Conservation (phyloP, 108 stramenopile genomes). For the Aurantiochytrium sp. region DNA sequence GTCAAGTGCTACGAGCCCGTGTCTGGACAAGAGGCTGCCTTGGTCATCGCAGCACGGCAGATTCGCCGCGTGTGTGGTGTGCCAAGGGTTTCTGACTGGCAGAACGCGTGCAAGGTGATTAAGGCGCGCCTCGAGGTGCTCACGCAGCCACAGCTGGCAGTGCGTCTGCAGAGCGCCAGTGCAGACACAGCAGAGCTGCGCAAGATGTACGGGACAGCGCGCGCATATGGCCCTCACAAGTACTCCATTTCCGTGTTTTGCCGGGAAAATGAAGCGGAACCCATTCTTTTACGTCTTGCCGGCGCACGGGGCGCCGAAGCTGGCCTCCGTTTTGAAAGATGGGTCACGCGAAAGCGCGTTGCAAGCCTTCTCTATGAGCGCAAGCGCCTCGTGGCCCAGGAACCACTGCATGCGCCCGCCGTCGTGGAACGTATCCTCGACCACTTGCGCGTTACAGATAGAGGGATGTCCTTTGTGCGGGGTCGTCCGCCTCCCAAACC, state of each 20-base stretch:
- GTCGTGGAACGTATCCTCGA: neutral
- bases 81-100: neutral
- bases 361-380: neutral
- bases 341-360: neutral
- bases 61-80: neutral
- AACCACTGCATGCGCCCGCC: neutral
- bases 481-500: neutral
- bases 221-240: neutral
- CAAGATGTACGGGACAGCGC: neutral
- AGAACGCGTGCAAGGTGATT: neutral
- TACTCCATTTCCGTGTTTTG: neutral
- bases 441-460: neutral
- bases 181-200: neutral
- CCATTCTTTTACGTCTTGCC: neutral
- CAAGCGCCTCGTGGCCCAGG: neutral
- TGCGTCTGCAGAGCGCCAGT: neutral
- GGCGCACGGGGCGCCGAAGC: neutral
- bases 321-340: neutral
- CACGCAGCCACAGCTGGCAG: neutral
- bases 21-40: neutral
- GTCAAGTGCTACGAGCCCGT: constrained; percentile 8
- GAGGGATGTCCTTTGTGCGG: neutral
- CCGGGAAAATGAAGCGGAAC: neutral
- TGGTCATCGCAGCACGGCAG: neutral
- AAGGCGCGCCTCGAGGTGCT: neutral